A percentile compares a stretch with the other conserved stretches of the same genome.
Conservation (phyloP, 2,329 filamentous ascomycete genomes). For the Elsinoe necatrix region DNA sequence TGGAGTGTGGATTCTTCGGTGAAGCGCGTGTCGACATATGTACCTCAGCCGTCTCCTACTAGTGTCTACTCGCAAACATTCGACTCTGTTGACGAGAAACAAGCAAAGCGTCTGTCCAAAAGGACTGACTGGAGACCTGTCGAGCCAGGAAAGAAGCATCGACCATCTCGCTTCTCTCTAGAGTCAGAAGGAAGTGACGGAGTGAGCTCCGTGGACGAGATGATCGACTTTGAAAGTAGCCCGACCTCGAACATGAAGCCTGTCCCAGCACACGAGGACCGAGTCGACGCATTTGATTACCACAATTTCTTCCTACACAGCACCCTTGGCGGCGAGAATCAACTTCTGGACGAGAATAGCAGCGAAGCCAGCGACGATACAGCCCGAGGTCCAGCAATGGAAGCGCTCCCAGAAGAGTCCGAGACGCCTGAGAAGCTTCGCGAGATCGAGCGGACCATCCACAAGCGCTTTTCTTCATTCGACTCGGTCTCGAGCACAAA, state of each 20-base stretch:
- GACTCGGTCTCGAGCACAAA: slow-evolving; percentile 53
- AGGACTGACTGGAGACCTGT: slow-evolving; percentile 9
- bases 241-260: slow-evolving; percentile 28
- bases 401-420: slow-evolving; percentile 23
- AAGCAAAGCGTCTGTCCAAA: slow-evolving; percentile 2
- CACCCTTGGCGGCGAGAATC: slow-evolving; percentile 67
- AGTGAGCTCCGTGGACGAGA: not conserved
- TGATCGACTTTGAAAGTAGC: slow-evolving; percentile 24
- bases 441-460: slow-evolving; percentile 29
- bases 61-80: slow-evolving; percentile 5
- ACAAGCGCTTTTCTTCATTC: slow-evolving; percentile 45
- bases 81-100: not conserved
- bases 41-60: not conserved
- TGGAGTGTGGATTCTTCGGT: slow-evolving; percentile 11
- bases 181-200: not conserved
- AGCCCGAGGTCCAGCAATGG: slow-evolving; percentile 29
- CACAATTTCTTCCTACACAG: slow-evolving; percentile 93
- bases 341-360: slow-evolving; percentile 43
- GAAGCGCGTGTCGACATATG: slow-evolving; percentile 1
- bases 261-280: slow-evolving; percentile 65
- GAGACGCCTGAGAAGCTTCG: slow-evolving; percentile 28
- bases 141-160: not conserved
- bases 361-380: slow-evolving; percentile 46
- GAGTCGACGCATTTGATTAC: slow-evolving; percentile 92
- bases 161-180: slow-evolving; percentile 4